Evolutionary conservation across 345 rosid genomes (phyloP), one percentile per base, ranked within the genome.

Genomic region (Hibiscus tridactylites): DNA sequence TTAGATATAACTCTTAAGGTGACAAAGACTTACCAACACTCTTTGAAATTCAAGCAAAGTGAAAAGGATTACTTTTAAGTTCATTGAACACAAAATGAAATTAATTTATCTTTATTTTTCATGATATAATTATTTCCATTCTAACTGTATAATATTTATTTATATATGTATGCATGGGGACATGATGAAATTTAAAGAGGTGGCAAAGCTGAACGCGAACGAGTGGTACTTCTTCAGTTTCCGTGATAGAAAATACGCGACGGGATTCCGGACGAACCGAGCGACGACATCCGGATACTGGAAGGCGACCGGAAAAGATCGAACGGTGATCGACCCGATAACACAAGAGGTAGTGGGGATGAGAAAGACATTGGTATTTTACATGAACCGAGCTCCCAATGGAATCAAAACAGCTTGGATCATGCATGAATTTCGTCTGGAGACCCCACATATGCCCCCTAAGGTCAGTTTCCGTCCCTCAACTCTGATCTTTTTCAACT

Each of bases 191-290:
- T 5, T 72, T 8, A 11, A 57, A 95, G 99, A 90, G 79, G 90
- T 95, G 81, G 99, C 97, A 2, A 95, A 90, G 88, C 87, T 95
- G 58, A 95, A 95, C 58, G 92, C 97, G 53, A 90, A 72, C 3
- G 99, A 95, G 77, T 95, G 97, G 97, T 95, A 89, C 76, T 95
- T 95, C 96, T 95, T 95, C 87, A 95, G 96, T 74, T 95, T 91
- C 66, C 86, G 97, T 6, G 99, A 95, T 71, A 75, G 97, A 53
- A 95, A 95, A 66, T 95, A 95, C 4, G 96, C 99, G 0, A 92
- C 99, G 5, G 99, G 99, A 61, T 91, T 83, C 79, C 80, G 99
- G 6, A 86, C 99, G 50, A 95, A 95, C 65, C 83, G 99, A 17
- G 97, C 99, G 0, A 95, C 99, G 8, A 74, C 71, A 52, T 79